Conservation (phyloP, 345 rosid species). For the Eucalyptus cladocalyx region DNA sequence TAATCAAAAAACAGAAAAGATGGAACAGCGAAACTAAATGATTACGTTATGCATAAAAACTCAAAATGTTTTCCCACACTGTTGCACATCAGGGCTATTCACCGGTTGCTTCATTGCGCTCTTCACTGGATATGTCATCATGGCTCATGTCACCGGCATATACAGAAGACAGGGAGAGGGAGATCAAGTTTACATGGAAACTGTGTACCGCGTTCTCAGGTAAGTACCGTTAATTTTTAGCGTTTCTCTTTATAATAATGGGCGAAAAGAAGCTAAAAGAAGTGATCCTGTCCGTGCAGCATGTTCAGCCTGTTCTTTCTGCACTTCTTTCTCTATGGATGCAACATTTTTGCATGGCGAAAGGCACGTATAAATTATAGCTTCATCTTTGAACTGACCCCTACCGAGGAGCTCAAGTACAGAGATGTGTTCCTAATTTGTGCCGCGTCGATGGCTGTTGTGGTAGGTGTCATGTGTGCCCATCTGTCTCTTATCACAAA, state of each 20-base stretch:
- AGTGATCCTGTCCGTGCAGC: slow-evolving; percentile 32
- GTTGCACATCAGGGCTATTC: slow-evolving; percentile 53
- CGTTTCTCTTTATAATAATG: not conserved
- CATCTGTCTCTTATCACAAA: slow-evolving; percentile 68
- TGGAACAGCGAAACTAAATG: not conserved
- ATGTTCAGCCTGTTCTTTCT: slow-evolving; percentile 84
- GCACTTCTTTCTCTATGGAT: slow-evolving; percentile 87
- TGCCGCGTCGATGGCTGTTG: slow-evolving; percentile 64
- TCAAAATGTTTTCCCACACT: not conserved
- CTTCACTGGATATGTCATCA: slow-evolving; percentile 67
- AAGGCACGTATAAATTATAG: slow-evolving; percentile 85
- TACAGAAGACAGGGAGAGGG: slow-evolving; percentile 51
- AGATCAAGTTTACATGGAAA: slow-evolving; percentile 83
- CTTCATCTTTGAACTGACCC: slow-evolving; percentile 81
- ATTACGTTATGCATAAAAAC: not conserved
- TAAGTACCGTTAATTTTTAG: slow-evolving; percentile 19
- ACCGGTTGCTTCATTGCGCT: slow-evolving; percentile 86
- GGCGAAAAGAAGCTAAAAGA: not conserved
- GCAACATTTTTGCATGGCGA: slow-evolving; percentile 92
- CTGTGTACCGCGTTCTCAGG: slow-evolving; percentile 90
- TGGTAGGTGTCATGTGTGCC: slow-evolving; percentile 67
- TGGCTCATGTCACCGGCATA: slow-evolving; percentile 82
- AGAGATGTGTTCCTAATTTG: slow-evolving; percentile 90
- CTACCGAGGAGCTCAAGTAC: slow-evolving; percentile 76
- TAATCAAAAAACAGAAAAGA: not conserved